Percentiles rank a stretch among this genome's conserved stretches.
These are phyloP conservation scores for Naegleria gruberi DNA, from an alignment of 208 protist genomes.

Conservation along the genomic window DNA sequence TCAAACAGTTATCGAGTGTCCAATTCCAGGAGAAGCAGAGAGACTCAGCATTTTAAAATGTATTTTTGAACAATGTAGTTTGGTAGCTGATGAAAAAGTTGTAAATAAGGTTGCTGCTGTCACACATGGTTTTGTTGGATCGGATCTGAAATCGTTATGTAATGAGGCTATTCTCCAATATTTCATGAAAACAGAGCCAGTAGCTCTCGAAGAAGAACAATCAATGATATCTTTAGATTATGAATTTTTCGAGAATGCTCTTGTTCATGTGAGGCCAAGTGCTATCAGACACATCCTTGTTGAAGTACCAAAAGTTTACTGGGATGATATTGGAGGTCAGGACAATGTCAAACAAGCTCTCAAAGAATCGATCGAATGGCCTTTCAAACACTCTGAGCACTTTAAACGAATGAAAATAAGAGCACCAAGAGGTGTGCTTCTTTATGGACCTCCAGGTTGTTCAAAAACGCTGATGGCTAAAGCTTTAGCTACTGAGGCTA, in stretches of 20 bases:
- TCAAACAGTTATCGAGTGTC: background rate
- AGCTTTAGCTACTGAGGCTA: slow-evolving; percentile 67
- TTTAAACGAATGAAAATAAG: slow-evolving; percentile 82
- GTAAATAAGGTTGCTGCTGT: slow-evolving; percentile 30
- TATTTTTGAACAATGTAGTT: background rate
- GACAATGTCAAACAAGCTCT: slow-evolving; percentile 72
- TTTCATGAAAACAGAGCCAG: background rate
- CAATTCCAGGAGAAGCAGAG: background rate
- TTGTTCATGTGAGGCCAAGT: slow-evolving; percentile 70
- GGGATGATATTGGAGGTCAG: slow-evolving; percentile 89
- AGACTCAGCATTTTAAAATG: background rate
- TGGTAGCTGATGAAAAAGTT: background rate
- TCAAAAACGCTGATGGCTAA: slow-evolving; percentile 80
- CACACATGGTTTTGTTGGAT: slow-evolving; percentile 56
- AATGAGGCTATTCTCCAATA: slow-evolving; percentile 33
- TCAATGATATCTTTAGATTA: background rate
- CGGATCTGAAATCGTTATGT: slow-evolving; percentile 40
- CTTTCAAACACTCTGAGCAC: slow-evolving; percentile 72
- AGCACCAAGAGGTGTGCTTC: slow-evolving; percentile 73
- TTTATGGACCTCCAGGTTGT: slow-evolving; percentile 88
- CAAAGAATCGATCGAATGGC: slow-evolving; percentile 73
- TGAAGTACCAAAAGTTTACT: slow-evolving; percentile 70
- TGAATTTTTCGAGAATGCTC: slow-evolving; percentile 67
- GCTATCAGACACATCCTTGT: slow-evolving; percentile 59
- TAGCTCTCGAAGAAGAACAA: background rate